Evolutionary conservation across 1,284 basidiomycete species (phyloP), one percentile per base, ranked within the genome.

Genomic region (Fistulinella staudtii): DNA sequence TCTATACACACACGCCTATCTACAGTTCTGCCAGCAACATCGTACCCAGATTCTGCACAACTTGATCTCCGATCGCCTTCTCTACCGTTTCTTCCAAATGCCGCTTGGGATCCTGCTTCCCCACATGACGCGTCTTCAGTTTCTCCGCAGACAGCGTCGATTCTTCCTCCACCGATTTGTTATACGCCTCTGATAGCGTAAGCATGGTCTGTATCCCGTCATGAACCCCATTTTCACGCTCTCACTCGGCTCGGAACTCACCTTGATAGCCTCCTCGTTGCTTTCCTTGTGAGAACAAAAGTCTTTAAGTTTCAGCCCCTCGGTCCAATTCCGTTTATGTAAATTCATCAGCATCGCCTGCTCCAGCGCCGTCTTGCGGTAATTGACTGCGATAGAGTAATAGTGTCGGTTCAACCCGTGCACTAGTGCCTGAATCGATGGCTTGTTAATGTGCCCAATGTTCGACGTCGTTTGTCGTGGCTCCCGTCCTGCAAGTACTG

Each of bases 281-380:
- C 72, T 73, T 66, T 89, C 80, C 60, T 91, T 90, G 66, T 92
- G 87, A 44, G 77, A 67, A 67, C 88, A 80, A 69, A 96, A 96
- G 68, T 97, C 92, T 45, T 82, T 77, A 59, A 97, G 63, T 65
- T 88, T 91, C 54, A 98, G 73, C 3, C 93, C 94, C 66, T 97
- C 93, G 8, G 94, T 97, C 93, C 93, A 98, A 60, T 95, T 94
- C 57, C 92, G 79, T 68, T 96, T 97, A 73, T 97, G 94, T 58
- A 98, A 71, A 66, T 97, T 97, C 83, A 96, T 89, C 54, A 98
- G 68, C 93, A 98, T 98, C n/a, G 88, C 81, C 65, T 98, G 93
- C 68, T 98, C 94, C 9, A 94, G 79, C 63, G 96, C 93, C 17
- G 92, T 95, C 75, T 97, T 97, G 55, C 93, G 83, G 70, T 96